These are phyloP conservation scores for Ajuga chamaepitys DNA, from an alignment of 257 asterid species.

Conservation along the genomic window DNA sequence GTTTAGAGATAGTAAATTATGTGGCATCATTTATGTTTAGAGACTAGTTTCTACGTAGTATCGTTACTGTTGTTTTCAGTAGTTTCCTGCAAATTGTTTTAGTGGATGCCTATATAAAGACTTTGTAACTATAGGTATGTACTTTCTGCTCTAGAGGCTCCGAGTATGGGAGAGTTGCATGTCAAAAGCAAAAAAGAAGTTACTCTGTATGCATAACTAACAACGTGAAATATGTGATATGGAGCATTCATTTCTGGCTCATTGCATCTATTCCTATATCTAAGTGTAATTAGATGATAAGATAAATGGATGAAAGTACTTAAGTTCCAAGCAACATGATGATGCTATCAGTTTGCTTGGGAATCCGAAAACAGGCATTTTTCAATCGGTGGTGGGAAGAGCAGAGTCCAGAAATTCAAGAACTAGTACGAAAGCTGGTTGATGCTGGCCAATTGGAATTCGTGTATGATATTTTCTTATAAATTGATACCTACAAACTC, in stretches of 20 bases:
- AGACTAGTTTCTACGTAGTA: neutral
- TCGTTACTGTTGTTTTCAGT: neutral
- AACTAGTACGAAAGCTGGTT: conserved; percentile 49
- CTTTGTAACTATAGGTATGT: neutral
- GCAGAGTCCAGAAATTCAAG: conserved; percentile 52
- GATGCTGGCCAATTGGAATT: conserved; percentile 77
- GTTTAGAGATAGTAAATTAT: neutral
- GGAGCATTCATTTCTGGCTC: neutral
- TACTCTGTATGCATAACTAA: no score
- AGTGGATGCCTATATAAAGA: neutral
- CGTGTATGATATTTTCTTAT: conserved; percentile 42
- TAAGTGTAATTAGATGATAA: neutral
- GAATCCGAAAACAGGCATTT: conserved; percentile 47
- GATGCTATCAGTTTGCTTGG: conserved; percentile 10
- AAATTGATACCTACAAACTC: neutral
- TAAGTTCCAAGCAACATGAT: neutral
- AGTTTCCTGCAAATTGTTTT: neutral
- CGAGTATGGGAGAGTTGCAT: neutral
- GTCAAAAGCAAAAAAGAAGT: neutral
- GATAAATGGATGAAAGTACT: neutral
- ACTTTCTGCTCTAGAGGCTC: neutral
- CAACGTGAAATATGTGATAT: neutral
- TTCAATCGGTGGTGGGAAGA: conserved; percentile 82
- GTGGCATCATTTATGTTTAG: neutral
- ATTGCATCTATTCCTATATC: neutral